These are phyloP conservation scores for Fusarium sp. DNA, from an alignment of 2,329 filamentous ascomycete species.

Conservation along the genomic window DNA sequence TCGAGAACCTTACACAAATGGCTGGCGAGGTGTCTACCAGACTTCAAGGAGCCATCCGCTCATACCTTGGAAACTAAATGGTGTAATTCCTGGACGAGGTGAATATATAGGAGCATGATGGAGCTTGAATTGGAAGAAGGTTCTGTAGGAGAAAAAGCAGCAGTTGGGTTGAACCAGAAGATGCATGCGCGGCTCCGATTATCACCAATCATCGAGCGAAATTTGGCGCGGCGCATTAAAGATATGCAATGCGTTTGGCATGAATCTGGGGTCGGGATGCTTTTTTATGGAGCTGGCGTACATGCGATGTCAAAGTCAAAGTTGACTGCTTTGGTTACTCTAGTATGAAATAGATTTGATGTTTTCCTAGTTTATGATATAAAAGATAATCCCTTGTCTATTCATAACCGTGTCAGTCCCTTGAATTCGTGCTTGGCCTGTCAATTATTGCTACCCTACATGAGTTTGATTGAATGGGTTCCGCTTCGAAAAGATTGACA, in stretches of 20 bases:
- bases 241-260: conserved; percentile 26
- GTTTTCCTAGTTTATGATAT: conserved; percentile 33
- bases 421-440: background rate
- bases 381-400: conserved; percentile 8
- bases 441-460: background rate
- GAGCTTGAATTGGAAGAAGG: conserved; percentile 18
- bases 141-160: conserved; percentile 24
- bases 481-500: too few species aligned
- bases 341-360: conserved; percentile 51
- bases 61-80: conserved; percentile 69
- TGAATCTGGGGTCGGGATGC: conserved; percentile 42
- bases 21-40: conserved; percentile 87
- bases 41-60: conserved; percentile 80
- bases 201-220: conserved; percentile 15
- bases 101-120: conserved; percentile 13
- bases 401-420: background rate
- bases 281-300: conserved; percentile 48
- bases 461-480: background rate
- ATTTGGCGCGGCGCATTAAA: conserved; percentile 15
- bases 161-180: conserved; percentile 18
- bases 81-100: background rate
- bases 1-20: conserved; percentile 87
- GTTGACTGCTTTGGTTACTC: conserved; percentile 48
- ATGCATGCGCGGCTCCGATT: conserved; percentile 27
- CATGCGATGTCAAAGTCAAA: conserved; percentile 47